phyloP scores from a whole-genome alignment of 441 rosid species.

The Croton setiger region DNA sequence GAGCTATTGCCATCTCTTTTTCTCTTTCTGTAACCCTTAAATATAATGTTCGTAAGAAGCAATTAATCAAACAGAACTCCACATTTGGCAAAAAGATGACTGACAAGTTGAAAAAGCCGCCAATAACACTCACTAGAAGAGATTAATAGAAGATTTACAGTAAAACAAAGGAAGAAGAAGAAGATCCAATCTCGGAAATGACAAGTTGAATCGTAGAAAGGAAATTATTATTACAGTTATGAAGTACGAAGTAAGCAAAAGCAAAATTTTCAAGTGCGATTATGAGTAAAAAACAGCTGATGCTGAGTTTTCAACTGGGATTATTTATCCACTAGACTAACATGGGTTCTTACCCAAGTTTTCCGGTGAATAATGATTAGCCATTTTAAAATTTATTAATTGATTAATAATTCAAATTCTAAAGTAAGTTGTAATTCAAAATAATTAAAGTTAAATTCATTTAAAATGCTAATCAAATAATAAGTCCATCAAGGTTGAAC shows the following conservation, averaged over 20 bases:
- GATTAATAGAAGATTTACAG: neutral
- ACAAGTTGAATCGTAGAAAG: constrained; percentile 8
- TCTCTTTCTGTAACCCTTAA: constrained; percentile 21
- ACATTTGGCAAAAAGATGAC: constrained; percentile 10
- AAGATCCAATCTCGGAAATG: constrained; percentile 4
- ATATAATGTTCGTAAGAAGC: constrained; percentile 5
- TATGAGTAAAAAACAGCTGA: constrained; percentile 9
- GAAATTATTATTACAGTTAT: constrained; percentile 15
- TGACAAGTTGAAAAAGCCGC: neutral
- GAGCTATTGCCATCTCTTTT: constrained; percentile 55
- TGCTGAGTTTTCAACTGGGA: constrained; percentile 1
- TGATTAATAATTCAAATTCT: no score
- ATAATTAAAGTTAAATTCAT: no score
- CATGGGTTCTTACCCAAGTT: neutral
- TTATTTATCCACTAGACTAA: neutral
- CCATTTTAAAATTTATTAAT: no score
- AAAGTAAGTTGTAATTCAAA: no score
- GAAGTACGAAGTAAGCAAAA: constrained; percentile 17
- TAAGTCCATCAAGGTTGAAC: no score
- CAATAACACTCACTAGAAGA: constrained; percentile 1
- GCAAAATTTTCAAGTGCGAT: constrained; percentile 6
- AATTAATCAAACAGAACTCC: constrained; percentile 10
- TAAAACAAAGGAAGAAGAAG: constrained; percentile 2
- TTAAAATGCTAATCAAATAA: no score
- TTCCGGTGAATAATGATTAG: no score